Base-by-base conservation (phyloP, 495 filamentous ascomycete genomes). In the Talaromyces adpressus region DNA sequence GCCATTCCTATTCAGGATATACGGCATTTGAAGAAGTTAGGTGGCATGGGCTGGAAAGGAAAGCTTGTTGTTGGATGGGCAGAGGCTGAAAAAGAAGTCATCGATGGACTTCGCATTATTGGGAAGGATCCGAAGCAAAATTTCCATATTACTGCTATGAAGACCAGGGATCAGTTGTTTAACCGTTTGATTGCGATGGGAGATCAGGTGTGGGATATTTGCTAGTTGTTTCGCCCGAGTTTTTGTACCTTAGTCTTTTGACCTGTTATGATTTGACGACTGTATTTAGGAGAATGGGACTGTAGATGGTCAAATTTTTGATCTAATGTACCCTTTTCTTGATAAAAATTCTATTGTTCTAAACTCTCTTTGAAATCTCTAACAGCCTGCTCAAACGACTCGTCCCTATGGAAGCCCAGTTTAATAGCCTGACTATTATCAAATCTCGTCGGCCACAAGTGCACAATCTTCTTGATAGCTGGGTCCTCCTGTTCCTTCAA, bases 21-120 rank as follows among this genome's bases (percentile, higher is more conserved):
- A 41, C 68, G 61, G 58, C 90, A 94, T 67, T 65, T 97, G 59
- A 88, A 87, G 73, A 96, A 96, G 77, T 78, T 91, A 2, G 92
- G 91, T 9, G 91, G 92, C 0, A 79, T 93, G 63, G 92, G 92
- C 1, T 96, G 91, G 91, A 96, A 96, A 76, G 85, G 87, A 8
- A 94, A 92, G 75, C 71, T 94, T 29, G 84, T 93, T 29, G 86
- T 93, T n/a, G 90, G 89, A 11, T 91, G 91, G 90, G 85, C 88
- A 3, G 79, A 90, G 61, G 87, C 86, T 3, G 70, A 73, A 34
- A 81, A 87, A 63, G 88, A 93, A 71, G 85, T 93, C 47, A 84
- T 86, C 0, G 91, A 93, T 80, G 91, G 91, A 11, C 63, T 96
- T 68, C 80, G 92, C 66, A 85, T 95, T 68, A 70, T 76, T 18